A percentile compares a stretch with the other conserved stretches of the same genome.
These are phyloP conservation scores for Zygosaccharomyces pseudobailii DNA, from an alignment of 1,139 yeast species.

Conservation along the genomic window DNA sequence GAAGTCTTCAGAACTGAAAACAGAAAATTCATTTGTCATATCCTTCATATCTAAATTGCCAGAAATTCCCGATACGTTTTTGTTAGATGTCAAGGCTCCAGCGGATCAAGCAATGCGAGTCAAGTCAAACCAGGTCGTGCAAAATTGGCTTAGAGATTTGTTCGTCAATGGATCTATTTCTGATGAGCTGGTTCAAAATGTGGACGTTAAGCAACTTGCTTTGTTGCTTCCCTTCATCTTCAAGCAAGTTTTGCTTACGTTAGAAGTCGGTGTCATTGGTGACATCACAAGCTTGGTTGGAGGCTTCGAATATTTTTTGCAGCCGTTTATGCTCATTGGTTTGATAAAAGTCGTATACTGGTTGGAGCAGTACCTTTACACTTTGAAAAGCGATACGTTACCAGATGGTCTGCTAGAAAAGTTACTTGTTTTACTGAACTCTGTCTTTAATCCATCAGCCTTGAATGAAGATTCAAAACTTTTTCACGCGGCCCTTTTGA, in stretches of 20 bases:
- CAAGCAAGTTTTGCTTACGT: slow-evolving; percentile 66
- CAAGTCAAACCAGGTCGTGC: slow-evolving; percentile 42
- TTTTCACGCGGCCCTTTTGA: slow-evolving; percentile 27
- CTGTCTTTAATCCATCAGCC: slow-evolving; percentile 26
- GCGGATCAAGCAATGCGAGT: slow-evolving; percentile 17
- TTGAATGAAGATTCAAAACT: slow-evolving; percentile 31
- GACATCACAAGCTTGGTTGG: slow-evolving; percentile 38
- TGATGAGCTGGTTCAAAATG: slow-evolving; percentile 68
- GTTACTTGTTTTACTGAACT: slow-evolving; percentile 23
- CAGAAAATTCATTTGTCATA: slow-evolving; percentile 23
- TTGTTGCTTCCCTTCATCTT: slow-evolving; percentile 67
- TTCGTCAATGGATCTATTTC: slow-evolving; percentile 85
- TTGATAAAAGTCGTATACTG: slow-evolving; percentile 30
- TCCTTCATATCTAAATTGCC: slow-evolving; percentile 26
- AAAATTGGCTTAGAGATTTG: slow-evolving; percentile 75
- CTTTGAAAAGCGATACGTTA: slow-evolving; percentile 18
- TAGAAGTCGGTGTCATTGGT: slow-evolving; percentile 47
- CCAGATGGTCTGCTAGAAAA: slow-evolving; percentile 21
- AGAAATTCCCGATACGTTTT: slow-evolving; percentile 24
- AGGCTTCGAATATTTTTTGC: slow-evolving; percentile 62
- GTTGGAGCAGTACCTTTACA: slow-evolving; percentile 28
- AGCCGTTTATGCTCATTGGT: slow-evolving; percentile 44
- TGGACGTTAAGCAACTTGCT: slow-evolving; percentile 64
- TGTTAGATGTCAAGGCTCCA: slow-evolving; percentile 14
- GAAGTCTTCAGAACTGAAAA: slow-evolving; percentile 9